Percentiles rank a stretch among this genome's conserved stretches.
phyloP scores from a whole-genome alignment of 2,329 filamentous ascomycete species.

The Penicillium glabrum region DNA sequence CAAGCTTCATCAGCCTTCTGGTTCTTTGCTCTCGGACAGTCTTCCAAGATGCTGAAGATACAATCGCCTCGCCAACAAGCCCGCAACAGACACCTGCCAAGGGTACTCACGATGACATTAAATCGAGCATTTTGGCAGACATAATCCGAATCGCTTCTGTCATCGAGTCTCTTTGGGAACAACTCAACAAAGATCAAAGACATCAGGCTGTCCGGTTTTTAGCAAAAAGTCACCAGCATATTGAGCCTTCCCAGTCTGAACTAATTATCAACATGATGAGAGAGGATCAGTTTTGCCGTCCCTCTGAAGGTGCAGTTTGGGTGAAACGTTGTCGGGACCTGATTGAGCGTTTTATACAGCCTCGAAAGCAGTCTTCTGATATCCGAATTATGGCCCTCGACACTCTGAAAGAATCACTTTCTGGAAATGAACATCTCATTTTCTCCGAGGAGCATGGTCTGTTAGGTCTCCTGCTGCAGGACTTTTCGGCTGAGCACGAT shows the following conservation, averaged over 20 bases:
- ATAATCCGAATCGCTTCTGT: slow-evolving; percentile 37
- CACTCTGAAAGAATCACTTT: slow-evolving; percentile 40
- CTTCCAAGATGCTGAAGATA: slow-evolving; percentile 28
- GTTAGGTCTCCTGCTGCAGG: slow-evolving; percentile 32
- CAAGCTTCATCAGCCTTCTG: slow-evolving; percentile 32
- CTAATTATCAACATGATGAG: slow-evolving; percentile 37
- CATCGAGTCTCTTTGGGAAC: slow-evolving; percentile 39
- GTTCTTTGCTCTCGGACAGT: slow-evolving; percentile 36
- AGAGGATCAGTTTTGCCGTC: slow-evolving; percentile 34
- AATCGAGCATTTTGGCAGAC: slow-evolving; percentile 39
- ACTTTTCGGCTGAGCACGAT: slow-evolving; percentile 39
- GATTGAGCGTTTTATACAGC: slow-evolving; percentile 38
- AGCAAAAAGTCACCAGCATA: slow-evolving; percentile 34
- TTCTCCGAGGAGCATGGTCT: slow-evolving; percentile 36
- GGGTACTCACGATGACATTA: slow-evolving; percentile 33
- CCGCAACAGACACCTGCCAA: slow-evolving; percentile 27
- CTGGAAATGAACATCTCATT: slow-evolving; percentile 28
- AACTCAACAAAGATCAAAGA: slow-evolving; percentile 35
- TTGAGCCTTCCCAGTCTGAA: slow-evolving; percentile 40
- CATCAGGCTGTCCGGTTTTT: slow-evolving; percentile 37
- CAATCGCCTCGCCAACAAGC: slow-evolving; percentile 19
- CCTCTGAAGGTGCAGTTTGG: slow-evolving; percentile 33
- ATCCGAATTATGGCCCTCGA: slow-evolving; percentile 41
- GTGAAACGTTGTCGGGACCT: slow-evolving; percentile 33
- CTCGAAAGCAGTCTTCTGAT: slow-evolving; percentile 39